These are phyloP conservation scores for Pseudohyphozyma bogoriensis DNA, from an alignment of 768 basidiomycete genomes.

Conservation along the genomic window DNA sequence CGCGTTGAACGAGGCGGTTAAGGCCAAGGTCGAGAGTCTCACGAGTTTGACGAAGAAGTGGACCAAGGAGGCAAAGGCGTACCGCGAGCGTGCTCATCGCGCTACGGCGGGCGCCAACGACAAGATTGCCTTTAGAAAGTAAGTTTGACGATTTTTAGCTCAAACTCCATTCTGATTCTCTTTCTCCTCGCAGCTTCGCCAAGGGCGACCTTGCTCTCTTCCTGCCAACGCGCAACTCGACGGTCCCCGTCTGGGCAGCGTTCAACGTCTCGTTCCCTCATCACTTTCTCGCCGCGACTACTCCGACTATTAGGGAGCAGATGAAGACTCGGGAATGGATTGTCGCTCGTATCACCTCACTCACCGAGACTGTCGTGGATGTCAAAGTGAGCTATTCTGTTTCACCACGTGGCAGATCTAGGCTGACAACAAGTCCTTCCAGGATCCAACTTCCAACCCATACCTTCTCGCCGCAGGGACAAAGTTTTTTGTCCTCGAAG, in stretches of 20 bases:
- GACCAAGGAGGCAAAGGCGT: conserved; percentile 95
- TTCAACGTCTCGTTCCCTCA: conserved; percentile 98
- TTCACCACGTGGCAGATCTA: neutral
- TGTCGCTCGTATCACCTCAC: conserved; percentile 80
- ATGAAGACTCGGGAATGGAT: conserved; percentile 85
- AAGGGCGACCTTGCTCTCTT: conserved; percentile 94
- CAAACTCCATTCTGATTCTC: neutral
- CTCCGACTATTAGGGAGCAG: conserved; percentile 77
- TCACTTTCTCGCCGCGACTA: conserved; percentile 84
- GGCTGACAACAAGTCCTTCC: neutral
- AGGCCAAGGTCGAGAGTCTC: conserved; percentile 49
- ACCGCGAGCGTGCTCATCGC: conserved; percentile 65
- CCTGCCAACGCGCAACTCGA: conserved; percentile 86
- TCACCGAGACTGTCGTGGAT: conserved; percentile 74
- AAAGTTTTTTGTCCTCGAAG: conserved; percentile 87
- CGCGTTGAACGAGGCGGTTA: conserved; percentile 69
- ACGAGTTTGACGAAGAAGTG: conserved; percentile 71
- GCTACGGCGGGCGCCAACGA: conserved; percentile 47
- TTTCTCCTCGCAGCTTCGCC: conserved; percentile 47
- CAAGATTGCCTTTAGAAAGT: conserved; percentile 87
- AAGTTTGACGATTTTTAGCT: conserved; percentile 4
- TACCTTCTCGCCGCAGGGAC: conserved; percentile 77
- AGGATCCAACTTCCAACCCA: conserved; percentile 81
- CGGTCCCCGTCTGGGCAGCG: conserved; percentile 92
- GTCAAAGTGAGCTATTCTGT: conserved; percentile 50